Percentiles rank a stretch among this genome's conserved stretches.
These are phyloP conservation scores for Solanum paucissectum DNA, from an alignment of 257 asterid genomes.

Conservation along the genomic window DNA sequence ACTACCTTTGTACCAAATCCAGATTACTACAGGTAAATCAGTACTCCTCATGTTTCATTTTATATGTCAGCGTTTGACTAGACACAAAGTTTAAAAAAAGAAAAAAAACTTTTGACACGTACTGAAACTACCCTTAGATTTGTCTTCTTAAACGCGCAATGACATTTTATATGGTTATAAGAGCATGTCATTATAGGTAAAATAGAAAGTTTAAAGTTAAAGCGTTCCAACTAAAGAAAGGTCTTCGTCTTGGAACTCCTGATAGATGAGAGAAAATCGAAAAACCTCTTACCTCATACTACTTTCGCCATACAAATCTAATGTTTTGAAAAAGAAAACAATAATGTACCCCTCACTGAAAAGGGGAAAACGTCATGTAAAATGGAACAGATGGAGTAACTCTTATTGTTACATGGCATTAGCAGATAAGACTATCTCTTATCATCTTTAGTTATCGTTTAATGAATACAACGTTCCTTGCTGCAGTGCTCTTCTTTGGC, in stretches of 20 bases:
- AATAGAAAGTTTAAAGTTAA: neutral
- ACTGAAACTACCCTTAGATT: neutral
- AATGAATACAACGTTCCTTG: neutral
- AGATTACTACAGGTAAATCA: conserved; percentile 71
- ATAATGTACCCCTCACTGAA: neutral
- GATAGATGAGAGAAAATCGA: neutral
- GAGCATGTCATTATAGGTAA: neutral
- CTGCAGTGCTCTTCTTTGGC: conserved; percentile 89
- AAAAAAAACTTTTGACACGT: neutral
- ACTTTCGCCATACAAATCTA: neutral
- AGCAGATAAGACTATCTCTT: neutral
- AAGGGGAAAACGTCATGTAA: neutral
- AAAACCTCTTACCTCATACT: neutral
- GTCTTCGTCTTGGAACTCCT: neutral
- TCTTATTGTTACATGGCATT: neutral
- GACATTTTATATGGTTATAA: neutral
- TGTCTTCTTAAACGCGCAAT: neutral
- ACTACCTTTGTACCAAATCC: conserved; percentile 71
- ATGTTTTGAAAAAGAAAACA: neutral
- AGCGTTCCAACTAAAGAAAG: neutral
- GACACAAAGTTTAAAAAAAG: neutral
- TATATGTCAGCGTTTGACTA: neutral
- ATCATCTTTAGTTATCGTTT: neutral
- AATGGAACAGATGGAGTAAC: neutral
- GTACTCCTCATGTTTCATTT: neutral